phyloP scores from a whole-genome alignment of 2,329 filamentous ascomycete species.

The Diaporthe sp. region DNA sequence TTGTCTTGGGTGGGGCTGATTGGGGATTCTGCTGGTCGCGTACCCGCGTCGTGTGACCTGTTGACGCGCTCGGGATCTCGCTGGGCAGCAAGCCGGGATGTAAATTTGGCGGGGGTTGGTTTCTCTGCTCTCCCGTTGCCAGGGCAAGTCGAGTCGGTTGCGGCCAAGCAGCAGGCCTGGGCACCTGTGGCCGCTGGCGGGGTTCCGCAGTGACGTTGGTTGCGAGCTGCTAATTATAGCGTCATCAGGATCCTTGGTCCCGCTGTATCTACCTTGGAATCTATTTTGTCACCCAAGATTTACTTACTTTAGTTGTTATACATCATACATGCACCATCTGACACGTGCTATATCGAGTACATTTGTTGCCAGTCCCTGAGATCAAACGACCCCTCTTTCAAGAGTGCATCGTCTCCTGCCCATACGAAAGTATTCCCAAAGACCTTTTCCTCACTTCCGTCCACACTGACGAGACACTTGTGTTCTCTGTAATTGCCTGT shows the following conservation, averaged over 20 bases:
- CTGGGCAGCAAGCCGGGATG: background rate
- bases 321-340: background rate
- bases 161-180: background rate
- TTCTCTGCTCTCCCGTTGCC: constrained; percentile 15
- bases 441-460: background rate
- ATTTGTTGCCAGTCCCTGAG: background rate
- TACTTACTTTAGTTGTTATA: background rate
- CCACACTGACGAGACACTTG: background rate
- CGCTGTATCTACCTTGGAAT: background rate
- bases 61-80: constrained; percentile 20
- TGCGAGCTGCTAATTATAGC: constrained; percentile 19
- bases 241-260: constrained; percentile 3
- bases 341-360: background rate
- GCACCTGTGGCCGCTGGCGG: background rate
- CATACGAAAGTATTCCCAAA: background rate
- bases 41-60: constrained; percentile 19
- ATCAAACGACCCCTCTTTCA: background rate
- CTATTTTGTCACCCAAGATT: background rate
- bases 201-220: constrained; percentile 26
- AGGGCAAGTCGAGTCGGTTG: constrained; percentile 3
- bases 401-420: background rate
- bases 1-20: background rate
- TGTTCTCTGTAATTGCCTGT: background rate
- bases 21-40: background rate
- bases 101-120: constrained; percentile 4